These are phyloP conservation scores for Limtongozyma cylindracea DNA, from an alignment of 805 yeast species.

Conservation along the genomic window DNA sequence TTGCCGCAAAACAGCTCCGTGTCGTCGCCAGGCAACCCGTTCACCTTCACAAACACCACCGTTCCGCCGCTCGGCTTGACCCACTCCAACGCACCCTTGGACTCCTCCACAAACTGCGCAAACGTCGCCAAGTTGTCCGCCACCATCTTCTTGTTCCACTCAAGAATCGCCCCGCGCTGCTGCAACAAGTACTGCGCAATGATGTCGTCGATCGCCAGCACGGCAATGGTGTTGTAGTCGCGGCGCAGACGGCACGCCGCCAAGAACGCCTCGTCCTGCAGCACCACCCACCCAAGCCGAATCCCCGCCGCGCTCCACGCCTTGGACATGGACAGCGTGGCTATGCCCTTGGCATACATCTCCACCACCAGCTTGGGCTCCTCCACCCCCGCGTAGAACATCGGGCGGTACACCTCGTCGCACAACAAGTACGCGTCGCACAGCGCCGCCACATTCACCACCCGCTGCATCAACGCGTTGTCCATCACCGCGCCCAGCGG, in stretches of 20 bases:
- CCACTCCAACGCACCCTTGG: conserved; percentile 11
- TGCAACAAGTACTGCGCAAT: conserved; percentile 16
- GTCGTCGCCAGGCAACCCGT: conserved; percentile 4
- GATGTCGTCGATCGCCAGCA: conserved; percentile 18
- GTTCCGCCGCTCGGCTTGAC: conserved; percentile 22
- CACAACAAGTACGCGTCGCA: conserved; percentile 12
- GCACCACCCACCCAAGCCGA: conserved; percentile 24
- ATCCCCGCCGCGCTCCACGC: conserved; percentile 27
- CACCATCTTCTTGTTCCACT: conserved; percentile 15
- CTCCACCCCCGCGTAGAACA: conserved; percentile 12
- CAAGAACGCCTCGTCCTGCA: conserved; percentile 8
- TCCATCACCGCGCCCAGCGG: conserved; percentile 15
- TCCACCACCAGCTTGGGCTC: conserved; percentile 14
- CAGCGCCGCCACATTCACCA: conserved; percentile 11
- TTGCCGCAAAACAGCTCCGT: conserved; percentile 10
- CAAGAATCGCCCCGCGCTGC: conserved; percentile 9
- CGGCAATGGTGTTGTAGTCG: conserved; percentile 24
- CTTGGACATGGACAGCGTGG: conserved; percentile 26
- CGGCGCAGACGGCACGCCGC: conserved; percentile 12
- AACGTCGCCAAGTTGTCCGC: conserved; percentile 10
- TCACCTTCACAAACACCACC: conserved; percentile 15
- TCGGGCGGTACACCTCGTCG: conserved; percentile 30
- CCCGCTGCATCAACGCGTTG: conserved; percentile 8
- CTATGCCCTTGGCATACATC: conserved; percentile 15
- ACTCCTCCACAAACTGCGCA: conserved; percentile 7